phyloP scores from a whole-genome alignment of 768 basidiomycete genomes.

The Collybia sp. region DNA sequence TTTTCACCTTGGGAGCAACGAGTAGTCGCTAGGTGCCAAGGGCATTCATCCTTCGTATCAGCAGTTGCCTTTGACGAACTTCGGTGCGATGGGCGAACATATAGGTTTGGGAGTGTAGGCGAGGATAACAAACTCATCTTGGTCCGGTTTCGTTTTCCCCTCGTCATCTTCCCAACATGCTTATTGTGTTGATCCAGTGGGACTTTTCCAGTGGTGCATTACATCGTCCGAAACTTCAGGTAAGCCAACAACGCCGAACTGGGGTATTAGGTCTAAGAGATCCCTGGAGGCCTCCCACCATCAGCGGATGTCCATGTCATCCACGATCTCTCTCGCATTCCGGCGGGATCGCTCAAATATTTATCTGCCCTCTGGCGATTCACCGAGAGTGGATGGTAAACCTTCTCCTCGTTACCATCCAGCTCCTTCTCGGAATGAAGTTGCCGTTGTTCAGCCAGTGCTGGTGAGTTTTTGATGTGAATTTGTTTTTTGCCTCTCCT shows the following conservation, averaged over 20 bases:
- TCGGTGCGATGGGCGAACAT: conserved; percentile 83
- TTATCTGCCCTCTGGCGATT: conserved; percentile 42
- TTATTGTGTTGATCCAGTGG: conserved; percentile 53
- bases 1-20: conserved; percentile 94
- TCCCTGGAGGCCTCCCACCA: conserved; percentile 20
- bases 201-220: conserved; percentile 89
- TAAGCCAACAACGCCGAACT: conserved; percentile 12
- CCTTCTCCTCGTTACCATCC: conserved; percentile 67
- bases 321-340: conserved; percentile 68
- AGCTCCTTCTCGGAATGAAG: conserved; percentile 87
- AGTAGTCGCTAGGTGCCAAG: conserved; percentile 93
- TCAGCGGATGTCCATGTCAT: conserved; percentile 74
- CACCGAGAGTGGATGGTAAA: conserved; percentile 31
- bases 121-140: conserved; percentile 95
- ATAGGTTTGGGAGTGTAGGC: conserved; percentile 93
- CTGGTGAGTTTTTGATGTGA: conserved; percentile 45
- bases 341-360: conserved; percentile 59
- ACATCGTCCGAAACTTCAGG: conserved; percentile 81
- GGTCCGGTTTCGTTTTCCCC: conserved; percentile 32
- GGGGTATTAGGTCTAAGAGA: no score
- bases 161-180: not conserved
- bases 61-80: conserved; percentile 87
- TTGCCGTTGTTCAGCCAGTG: conserved; percentile 88
- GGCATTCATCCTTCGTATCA: conserved; percentile 93
- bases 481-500: not conserved